Evolutionary conservation across 768 basidiomycete species (phyloP), one percentile per base, ranked within the genome.

Genomic region (Lactifluus pinguis): DNA sequence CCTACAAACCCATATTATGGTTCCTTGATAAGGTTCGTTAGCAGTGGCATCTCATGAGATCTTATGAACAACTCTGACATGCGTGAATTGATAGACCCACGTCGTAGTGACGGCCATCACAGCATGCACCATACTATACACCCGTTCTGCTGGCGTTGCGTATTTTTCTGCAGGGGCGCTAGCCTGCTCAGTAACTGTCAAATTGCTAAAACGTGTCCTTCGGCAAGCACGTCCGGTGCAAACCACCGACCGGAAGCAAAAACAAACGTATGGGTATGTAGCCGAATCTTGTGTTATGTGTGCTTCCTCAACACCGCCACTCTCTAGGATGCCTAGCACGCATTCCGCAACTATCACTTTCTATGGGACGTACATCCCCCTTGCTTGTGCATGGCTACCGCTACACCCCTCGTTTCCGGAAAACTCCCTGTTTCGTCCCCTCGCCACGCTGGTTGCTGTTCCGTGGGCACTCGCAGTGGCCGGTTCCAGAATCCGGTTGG

Each of bases 301-400:
- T 8, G 11, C n/a, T 14, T 49, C 25, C 51, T 19, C 34, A 59
- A 49, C n/a, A 44, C 30, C 8, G 9, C 49, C 7, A 30, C 7
- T 25, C 14, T 60, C 51, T 68, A 90, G 89, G 13, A 91, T 92
- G 89, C 89, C 89, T 6, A 88, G 86, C 63, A 91, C 89, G 6
- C 89, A 92, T 70, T 85, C 89, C 11, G 83, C 87, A 10, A 74
- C 77, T 6, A 87, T 87, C 65, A 76, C 78, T 2, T 90, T 78
- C 72, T 86, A 80, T 68, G 83, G 81, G 9, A 75, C 78, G 2
- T 91, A 82, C 68, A 78, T 83, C 29, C 64, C 78, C 13, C 74
- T 89, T 11, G 82, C 86, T 13, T 81, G 79, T 65, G 21, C 73
- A 6, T 77, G 78, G 67, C 77, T 88, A 14, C 86, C 86, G 2